A percentile compares a stretch with the other conserved stretches of the same genome.
These are phyloP conservation scores for Orbilia ellipsospora DNA, from an alignment of 2,329 filamentous ascomycete species.

Conservation along the genomic window DNA sequence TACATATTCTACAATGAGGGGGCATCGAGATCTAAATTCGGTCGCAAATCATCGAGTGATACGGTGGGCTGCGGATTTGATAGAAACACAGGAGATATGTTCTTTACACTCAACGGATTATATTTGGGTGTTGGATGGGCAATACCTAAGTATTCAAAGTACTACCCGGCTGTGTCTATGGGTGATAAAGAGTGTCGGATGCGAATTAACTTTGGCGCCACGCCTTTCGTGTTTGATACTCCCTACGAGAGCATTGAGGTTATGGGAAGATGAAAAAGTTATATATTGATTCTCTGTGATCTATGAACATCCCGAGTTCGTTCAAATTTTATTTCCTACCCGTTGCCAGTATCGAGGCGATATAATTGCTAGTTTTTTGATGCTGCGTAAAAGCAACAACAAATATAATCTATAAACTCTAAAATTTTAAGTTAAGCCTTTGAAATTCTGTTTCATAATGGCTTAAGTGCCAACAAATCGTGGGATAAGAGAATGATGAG, in stretches of 20 bases:
- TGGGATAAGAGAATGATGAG: no score
- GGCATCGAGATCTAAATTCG: background rate
- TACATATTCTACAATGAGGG: background rate
- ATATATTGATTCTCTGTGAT: no score
- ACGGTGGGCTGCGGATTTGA: conserved; percentile 25
- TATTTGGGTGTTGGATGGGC: conserved; percentile 6
- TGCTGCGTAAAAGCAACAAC: no score
- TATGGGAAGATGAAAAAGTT: background rate
- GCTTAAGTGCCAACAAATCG: background rate
- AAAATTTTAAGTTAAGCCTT: no score
- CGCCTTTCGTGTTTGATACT: background rate
- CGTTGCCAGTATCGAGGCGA: no score
- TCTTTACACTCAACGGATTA: conserved; percentile 19
- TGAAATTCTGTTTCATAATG: no score
- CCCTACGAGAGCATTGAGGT: background rate
- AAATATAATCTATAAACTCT: no score
- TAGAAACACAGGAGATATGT: conserved; percentile 11
- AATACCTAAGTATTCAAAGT: background rate
- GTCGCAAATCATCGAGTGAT: background rate
- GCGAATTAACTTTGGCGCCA: conserved; percentile 10
- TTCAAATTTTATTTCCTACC: no score
- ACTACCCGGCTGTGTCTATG: conserved; percentile 16
- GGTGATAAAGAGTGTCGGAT: background rate
- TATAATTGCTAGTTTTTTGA: no score
- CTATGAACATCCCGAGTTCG: no score